Percentiles rank a stretch among this genome's conserved stretches.
phyloP scores from a whole-genome alignment of 495 filamentous ascomycete genomes.

The Pseudoneurospora amorphoporcata region DNA sequence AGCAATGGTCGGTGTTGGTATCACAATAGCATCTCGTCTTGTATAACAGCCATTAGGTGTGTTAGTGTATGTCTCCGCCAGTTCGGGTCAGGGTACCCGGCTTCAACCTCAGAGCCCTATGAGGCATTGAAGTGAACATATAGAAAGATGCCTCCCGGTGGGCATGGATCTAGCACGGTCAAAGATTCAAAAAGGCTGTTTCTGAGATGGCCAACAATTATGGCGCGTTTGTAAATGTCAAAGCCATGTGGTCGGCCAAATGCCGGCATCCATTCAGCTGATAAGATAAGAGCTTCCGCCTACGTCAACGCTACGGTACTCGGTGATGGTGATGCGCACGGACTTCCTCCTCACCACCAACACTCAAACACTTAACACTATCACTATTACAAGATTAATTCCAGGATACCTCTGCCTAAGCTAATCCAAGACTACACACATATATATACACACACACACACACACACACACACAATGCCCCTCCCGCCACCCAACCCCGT shows the following conservation, averaged over 20 bases:
- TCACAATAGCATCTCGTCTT: neutral
- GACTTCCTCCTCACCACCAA: neutral
- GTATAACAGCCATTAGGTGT: accelerated
- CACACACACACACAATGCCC: no score
- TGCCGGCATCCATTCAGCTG: neutral
- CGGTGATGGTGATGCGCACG: neutral
- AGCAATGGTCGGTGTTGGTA: neutral
- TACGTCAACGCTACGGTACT: neutral
- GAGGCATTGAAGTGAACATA: no score
- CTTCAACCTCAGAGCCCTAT: neutral
- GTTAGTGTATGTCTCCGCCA: neutral
- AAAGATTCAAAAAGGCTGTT: no score
- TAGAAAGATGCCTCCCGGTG: no score
- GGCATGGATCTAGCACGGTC: no score
- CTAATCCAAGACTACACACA: no score
- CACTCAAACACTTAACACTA: neutral
- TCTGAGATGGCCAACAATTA: no score
- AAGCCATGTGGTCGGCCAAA: neutral
- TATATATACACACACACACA: no score
- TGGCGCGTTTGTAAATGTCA: neutral
- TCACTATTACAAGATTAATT: no score
- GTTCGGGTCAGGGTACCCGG: neutral
- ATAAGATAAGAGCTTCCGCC: neutral
- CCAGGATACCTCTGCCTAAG: no score
- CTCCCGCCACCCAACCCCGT: conserved; percentile 32